phyloP scores from a whole-genome alignment of 2,329 filamentous ascomycete species.

The Aureobasidium sp. region DNA sequence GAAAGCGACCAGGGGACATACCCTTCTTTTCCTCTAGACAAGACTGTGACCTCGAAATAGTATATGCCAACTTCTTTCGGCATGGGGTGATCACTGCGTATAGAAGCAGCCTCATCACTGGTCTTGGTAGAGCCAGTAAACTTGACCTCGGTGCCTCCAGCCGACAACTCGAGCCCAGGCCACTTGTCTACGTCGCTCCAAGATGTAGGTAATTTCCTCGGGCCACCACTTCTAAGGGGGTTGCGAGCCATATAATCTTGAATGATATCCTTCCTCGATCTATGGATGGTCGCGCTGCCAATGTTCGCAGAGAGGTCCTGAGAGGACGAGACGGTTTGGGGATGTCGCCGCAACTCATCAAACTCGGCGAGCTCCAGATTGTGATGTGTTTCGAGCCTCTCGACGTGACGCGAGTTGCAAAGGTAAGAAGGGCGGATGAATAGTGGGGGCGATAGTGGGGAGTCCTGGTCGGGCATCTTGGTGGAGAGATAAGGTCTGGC shows the following conservation, averaged over 20 bases:
- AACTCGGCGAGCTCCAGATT: slow-evolving; percentile 41
- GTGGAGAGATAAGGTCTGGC: background rate
- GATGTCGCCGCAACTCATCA: slow-evolving; percentile 3
- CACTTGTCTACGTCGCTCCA: slow-evolving; percentile 79
- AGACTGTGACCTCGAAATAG: slow-evolving; percentile 73
- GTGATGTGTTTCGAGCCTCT: slow-evolving; percentile 64
- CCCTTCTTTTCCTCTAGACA: slow-evolving; percentile 61
- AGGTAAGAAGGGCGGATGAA: slow-evolving; percentile 87
- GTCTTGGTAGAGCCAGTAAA: slow-evolving; percentile 50
- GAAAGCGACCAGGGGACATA: slow-evolving; percentile 30
- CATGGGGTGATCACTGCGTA: slow-evolving; percentile 79
- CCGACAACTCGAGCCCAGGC: slow-evolving; percentile 61
- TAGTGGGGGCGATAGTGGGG: slow-evolving; percentile 25
- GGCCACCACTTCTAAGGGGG: slow-evolving; percentile 50
- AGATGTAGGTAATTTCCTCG: slow-evolving; percentile 63
- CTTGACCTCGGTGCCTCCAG: slow-evolving; percentile 64
- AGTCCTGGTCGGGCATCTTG: background rate
- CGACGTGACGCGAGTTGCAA: slow-evolving; percentile 65
- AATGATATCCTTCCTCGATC: slow-evolving; percentile 59
- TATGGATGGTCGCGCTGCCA: slow-evolving; percentile 51
- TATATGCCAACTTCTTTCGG: slow-evolving; percentile 86
- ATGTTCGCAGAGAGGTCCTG: slow-evolving; percentile 46
- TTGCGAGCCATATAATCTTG: slow-evolving; percentile 75
- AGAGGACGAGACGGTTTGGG: background rate
- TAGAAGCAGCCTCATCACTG: slow-evolving; percentile 67